Evolutionary conservation across 352 stramenopile genomes (phyloP), one percentile per base, ranked within the genome.

Genomic region (Phytophthora boehmeriae): DNA sequence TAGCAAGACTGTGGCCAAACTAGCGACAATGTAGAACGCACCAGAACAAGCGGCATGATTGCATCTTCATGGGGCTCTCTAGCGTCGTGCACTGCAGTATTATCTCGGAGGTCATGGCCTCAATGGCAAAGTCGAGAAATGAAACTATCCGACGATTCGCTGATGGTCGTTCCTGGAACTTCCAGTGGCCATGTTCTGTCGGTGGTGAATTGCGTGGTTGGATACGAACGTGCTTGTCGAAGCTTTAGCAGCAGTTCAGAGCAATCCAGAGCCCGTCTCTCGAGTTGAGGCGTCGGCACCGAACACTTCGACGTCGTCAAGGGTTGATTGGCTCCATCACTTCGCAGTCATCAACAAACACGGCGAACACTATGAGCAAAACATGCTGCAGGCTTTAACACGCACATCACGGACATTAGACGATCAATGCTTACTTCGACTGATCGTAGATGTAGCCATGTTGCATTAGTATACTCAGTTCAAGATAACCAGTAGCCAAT

Each of bases 11-110:
- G 25, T 45, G 14, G n/a, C n/a, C n/a, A n/a, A n/a, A n/a, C n/a
- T n/a, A n/a, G 34, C 19, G 34, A 23, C 20, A 19, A 19, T 42
- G 23, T 20, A n/a, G 5, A 34, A 63, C 60, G 30, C 34, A 74
- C 66, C 66, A 75, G 50, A 75, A 65, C 52, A 71, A 43, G 46
- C 25, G 62, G 34, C 62, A 65, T 22, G 62, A 60, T 48, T 75
- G 67, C 62, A 72, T 71, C 22, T 72, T 43, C 62, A 75, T 75
- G n/a, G 62, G 48, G 25, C 51, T 66, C 56, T 71, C 52, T 27
- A 75, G 57, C 8, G 62, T 72, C 35, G 62, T 71, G 46, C 51
- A 68, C 25, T 45, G 57, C 44, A 68, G 38, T 44, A 44, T 44
- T 17, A 36, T 69, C n/a, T n/a, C n/a, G 19, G 62, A 59, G 8